These are phyloP conservation scores for Mycena pura DNA, from an alignment of 768 basidiomycete species.

Conservation along the genomic window DNA sequence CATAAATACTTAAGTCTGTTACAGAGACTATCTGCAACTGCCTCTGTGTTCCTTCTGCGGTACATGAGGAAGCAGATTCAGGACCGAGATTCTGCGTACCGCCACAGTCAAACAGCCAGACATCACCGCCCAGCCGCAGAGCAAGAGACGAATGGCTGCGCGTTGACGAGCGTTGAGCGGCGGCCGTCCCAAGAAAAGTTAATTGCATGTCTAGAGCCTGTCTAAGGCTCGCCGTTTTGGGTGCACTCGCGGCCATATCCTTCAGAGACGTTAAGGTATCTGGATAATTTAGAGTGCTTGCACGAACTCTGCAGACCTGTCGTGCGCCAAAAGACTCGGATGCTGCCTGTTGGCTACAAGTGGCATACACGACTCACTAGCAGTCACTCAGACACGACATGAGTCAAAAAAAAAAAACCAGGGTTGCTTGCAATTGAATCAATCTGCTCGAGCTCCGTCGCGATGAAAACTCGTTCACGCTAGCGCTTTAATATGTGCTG, in stretches of 20 bases:
- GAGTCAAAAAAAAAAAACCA: too few relatives aligned
- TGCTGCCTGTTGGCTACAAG: not conserved
- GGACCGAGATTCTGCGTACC: not conserved
- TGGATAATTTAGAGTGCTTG: not conserved
- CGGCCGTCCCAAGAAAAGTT: conserved; percentile 83
- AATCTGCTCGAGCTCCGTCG: too few relatives aligned
- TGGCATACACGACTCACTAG: conserved; percentile 6
- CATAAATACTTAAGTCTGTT: too few relatives aligned
- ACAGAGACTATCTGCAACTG: too few relatives aligned
- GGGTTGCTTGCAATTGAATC: not conserved
- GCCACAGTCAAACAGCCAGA: conserved; percentile 88
- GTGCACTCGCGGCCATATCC: conserved; percentile 6
- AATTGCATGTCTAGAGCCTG: conserved; percentile 53
- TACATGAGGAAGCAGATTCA: not conserved
- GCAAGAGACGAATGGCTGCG: conserved; percentile 81
- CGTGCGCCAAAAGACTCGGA: not conserved
- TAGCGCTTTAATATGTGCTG: too few relatives aligned
- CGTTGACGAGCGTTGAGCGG: conserved; percentile 80
- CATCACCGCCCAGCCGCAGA: conserved; percentile 67
- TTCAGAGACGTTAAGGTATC: not conserved
- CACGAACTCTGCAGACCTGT: not conserved
- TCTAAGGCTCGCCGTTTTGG: too few relatives aligned
- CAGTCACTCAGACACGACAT: not conserved
- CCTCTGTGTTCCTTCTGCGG: conserved; percentile 74
- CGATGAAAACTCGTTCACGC: too few relatives aligned